Evolutionary conservation across 495 filamentous ascomycete species (phyloP).

Genomic region (Bombardia bombarda): DNA sequence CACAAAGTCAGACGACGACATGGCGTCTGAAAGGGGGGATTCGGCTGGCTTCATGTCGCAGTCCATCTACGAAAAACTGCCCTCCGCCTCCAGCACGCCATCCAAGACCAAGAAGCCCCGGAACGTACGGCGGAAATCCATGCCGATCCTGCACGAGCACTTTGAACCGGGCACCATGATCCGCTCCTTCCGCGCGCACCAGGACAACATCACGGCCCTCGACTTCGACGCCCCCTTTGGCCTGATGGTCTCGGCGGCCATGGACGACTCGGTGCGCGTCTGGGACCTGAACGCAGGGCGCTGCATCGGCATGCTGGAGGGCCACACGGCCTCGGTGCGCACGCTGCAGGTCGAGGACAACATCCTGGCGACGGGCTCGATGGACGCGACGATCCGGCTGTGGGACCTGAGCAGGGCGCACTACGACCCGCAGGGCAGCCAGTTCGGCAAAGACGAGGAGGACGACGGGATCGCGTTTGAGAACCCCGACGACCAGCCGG

Average conservation of each 20-base stretch:
- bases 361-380: constrained; percentile 87
- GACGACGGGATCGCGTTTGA: constrained; percentile 54
- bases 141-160: constrained; percentile 94
- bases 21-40: constrained; percentile 44
- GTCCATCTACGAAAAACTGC: constrained; percentile 90
- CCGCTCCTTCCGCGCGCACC: constrained; percentile 79
- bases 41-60: constrained; percentile 87
- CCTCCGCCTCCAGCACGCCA: constrained; percentile 47
- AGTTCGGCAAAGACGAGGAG: constrained; percentile 57
- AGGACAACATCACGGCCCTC: constrained; percentile 79
- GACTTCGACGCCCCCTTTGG: constrained; percentile 97
- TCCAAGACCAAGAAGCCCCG: constrained; percentile 54
- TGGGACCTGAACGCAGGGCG: constrained; percentile 94
- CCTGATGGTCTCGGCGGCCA: constrained; percentile 85
- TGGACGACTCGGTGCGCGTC: constrained; percentile 94
- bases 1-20: constrained; percentile 46
- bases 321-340: constrained; percentile 89
- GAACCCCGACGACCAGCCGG: constrained; percentile 50
- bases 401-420: constrained; percentile 74
- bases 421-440: constrained; percentile 53
- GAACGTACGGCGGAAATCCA: constrained; percentile 64
- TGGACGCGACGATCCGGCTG: constrained; percentile 89
- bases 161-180: constrained; percentile 86
- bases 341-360: constrained; percentile 93
- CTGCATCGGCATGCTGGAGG: constrained; percentile 84